A percentile compares a stretch with the other conserved stretches of the same genome.
These are phyloP conservation scores for Lavandula angustifolia DNA, from an alignment of 257 asterid species.

Conservation along the genomic window DNA sequence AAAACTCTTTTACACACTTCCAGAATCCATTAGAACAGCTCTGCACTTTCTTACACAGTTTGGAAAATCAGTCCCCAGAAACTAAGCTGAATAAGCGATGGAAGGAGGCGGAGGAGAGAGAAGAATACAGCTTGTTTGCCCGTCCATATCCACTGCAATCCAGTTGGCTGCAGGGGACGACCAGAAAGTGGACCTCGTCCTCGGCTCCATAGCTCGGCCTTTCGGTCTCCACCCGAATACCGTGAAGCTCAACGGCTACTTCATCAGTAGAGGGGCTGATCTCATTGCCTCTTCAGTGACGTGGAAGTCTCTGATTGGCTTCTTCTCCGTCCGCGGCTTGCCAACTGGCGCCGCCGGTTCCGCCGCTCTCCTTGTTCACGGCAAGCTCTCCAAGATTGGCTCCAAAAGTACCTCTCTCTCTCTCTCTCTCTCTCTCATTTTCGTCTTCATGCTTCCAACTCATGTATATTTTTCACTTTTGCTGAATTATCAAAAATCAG, in stretches of 20 bases:
- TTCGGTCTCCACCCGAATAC: constrained; percentile 76
- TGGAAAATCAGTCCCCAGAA: neutral
- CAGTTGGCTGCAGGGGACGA: constrained; percentile 54
- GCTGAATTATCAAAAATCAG: constrained; percentile 33
- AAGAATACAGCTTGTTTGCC: constrained; percentile 53
- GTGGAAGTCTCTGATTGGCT: constrained; percentile 79
- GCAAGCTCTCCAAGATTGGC: constrained; percentile 61
- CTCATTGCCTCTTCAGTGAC: constrained; percentile 80
- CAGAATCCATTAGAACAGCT: constrained; percentile 42
- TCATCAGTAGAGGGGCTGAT: constrained; percentile 73
- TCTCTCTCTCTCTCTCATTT: neutral
- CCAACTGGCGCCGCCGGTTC: constrained; percentile 64
- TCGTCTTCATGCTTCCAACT: neutral
- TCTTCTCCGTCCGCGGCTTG: constrained; percentile 70
- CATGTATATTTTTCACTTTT: no score
- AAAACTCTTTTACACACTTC: constrained; percentile 35
- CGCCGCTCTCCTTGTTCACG: constrained; percentile 59
- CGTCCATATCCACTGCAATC: constrained; percentile 45
- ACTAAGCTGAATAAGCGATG: constrained; percentile 32
- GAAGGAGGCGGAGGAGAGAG: constrained; percentile 37
- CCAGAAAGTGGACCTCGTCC: constrained; percentile 73
- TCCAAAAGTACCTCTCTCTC: constrained; percentile 50
- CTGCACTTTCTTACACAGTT: neutral
- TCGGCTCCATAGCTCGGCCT: constrained; percentile 67
- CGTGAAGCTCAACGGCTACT: constrained; percentile 84